A percentile compares a stretch with the other conserved stretches of the same genome.
phyloP scores from a whole-genome alignment of 2,329 filamentous ascomycete genomes.

The Pseudomassariella vexata region DNA sequence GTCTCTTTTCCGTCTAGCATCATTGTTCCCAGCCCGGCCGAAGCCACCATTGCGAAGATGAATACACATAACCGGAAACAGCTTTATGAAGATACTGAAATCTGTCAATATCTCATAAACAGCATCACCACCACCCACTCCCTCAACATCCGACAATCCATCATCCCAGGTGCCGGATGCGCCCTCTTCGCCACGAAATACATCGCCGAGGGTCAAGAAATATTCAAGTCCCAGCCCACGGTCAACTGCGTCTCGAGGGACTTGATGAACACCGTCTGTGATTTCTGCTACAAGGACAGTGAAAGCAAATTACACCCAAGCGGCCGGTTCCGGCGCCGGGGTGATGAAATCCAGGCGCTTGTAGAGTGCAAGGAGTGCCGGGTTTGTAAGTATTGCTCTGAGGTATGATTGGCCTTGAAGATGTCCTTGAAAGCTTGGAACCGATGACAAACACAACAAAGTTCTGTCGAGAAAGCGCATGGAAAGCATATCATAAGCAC shows the following conservation, averaged over 20 bases:
- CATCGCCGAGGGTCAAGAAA: conserved; percentile 2
- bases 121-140: conserved; percentile 1
- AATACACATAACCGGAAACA: too few species aligned
- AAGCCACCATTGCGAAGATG: too few species aligned
- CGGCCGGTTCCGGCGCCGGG: conserved; percentile 3
- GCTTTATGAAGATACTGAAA: neutral
- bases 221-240: conserved; percentile 1
- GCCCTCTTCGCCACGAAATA: neutral
- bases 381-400: conserved; percentile 3
- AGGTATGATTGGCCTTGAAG: conserved; percentile 1
- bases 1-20: too few species aligned
- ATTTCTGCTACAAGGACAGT: conserved; percentile 4
- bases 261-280: conserved; percentile 4
- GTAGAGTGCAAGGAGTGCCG: conserved; percentile 1
- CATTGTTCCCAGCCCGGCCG: too few species aligned
- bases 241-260: conserved; percentile 1
- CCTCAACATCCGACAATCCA: neutral
- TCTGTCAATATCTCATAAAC: conserved; percentile 2
- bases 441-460: conserved; percentile 7
- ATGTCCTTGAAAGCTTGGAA: too few species aligned
- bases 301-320: neutral
- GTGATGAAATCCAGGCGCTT: neutral
- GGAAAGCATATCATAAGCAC: conserved; percentile 22
- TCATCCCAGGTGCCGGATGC: conserved; percentile 3
- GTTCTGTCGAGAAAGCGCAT: conserved; percentile 22